Evolutionary conservation across 768 basidiomycete genomes (phyloP), one percentile per base, ranked within the genome.

Genomic region (Scleroderma citrinum): DNA sequence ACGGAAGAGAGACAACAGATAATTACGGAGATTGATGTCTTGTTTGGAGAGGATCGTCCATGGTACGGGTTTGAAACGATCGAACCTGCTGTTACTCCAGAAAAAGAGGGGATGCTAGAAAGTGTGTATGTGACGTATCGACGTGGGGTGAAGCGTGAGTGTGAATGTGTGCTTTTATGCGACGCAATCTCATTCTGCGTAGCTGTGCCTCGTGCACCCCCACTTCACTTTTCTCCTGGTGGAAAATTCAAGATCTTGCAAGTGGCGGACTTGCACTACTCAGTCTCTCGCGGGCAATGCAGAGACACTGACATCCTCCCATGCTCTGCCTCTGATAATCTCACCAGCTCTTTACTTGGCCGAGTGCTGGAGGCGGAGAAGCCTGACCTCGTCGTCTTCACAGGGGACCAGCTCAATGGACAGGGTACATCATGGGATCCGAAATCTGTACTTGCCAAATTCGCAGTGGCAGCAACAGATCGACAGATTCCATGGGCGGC

Each of bases 221-320:
- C 87, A 1, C 78, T 92, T 2, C 89, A 89, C 55, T 96, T 99
- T 71, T 82, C 83, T 20, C 72, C 66, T 23, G 77, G 85, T 21
- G 95, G 95, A 4, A 85, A 79, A 43, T 94, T 93, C 79, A 94
- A 85, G 64, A 81, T 95, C 50, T 71, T 94, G 38, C 87, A 92
- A 69, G 77, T 97, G 29, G 95, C 95, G 5, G 95, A 99, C 64
- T 74, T 99, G 24, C 95, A 99, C 65, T 98, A 81, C 67, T 89
- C 88, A 0, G 90, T 93, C 44, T 80, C 83, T 4, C 75, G 77
- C 30, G 92, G 92, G 2, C 57, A 68, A 7, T 97, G 95, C 61
- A 76, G 80, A 32, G 92, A 96, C 52, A 85, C 86, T 2, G 61
- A 67, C 19, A 63, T 76, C 32, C 32, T 68, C 20, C 71, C 83